A percentile compares a stretch with the other conserved stretches of the same genome.
phyloP scores from a whole-genome alignment of 2,329 filamentous ascomycete genomes.

The Arthrocladium fulminans region DNA sequence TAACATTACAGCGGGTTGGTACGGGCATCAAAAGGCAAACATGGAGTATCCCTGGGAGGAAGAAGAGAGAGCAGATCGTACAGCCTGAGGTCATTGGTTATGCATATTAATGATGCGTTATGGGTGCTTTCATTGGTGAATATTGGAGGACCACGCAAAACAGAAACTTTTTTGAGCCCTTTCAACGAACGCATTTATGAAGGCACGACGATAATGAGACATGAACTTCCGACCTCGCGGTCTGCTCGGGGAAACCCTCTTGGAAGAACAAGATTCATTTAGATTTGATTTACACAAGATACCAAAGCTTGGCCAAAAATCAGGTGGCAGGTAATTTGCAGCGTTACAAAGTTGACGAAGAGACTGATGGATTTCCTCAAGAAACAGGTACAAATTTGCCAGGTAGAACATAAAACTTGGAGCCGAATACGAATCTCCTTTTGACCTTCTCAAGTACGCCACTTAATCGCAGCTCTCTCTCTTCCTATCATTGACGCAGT shows the following conservation, averaged over 20 bases:
- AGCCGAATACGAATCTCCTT: too few species aligned
- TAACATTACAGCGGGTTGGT: constrained; percentile 6
- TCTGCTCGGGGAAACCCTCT: not conserved
- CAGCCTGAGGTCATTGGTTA: constrained; percentile 8
- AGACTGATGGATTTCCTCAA: not conserved
- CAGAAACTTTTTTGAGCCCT: too few species aligned
- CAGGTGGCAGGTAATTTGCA: not conserved
- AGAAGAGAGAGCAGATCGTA: constrained; percentile 3
- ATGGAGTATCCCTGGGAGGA: constrained; percentile 6
- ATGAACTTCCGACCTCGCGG: not conserved
- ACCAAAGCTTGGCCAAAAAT: constrained; percentile 1
- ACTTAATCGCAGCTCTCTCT: too few species aligned
- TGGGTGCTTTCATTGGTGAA: not conserved
- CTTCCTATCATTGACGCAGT: too few species aligned
- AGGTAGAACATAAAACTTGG: too few species aligned
- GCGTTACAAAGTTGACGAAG: too few species aligned
- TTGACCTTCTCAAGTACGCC: too few species aligned
- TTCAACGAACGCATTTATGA: not conserved
- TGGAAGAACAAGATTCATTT: not conserved
- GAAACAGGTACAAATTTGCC: too few species aligned
- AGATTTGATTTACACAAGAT: not conserved
- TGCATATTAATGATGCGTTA: constrained; percentile 2
- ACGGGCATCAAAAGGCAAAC: constrained; percentile 1
- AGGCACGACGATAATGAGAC: not conserved
- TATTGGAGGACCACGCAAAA: too few species aligned